A percentile compares a stretch with the other conserved stretches of the same genome.
Evolutionary conservation across 1,284 basidiomycete genomes (phyloP).

Genomic region (Cutaneotrichosporon mucoides): DNA sequence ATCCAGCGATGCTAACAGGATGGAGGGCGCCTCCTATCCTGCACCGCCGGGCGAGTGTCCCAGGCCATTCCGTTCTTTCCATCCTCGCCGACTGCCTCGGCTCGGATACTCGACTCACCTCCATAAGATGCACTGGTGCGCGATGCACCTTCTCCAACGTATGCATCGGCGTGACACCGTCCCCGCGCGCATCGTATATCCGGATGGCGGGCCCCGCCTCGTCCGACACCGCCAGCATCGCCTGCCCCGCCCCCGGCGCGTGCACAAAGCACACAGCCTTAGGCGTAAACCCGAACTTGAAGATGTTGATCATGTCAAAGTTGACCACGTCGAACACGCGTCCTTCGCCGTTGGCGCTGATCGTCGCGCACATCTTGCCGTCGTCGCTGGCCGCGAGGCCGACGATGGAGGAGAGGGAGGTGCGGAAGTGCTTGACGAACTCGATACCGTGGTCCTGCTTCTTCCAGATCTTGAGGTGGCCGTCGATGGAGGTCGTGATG

Average conservation of each 20-base stretch:
- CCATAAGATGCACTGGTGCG: slow-evolving; percentile 83
- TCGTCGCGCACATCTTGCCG: slow-evolving; percentile 84
- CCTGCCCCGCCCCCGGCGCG: slow-evolving; percentile 76
- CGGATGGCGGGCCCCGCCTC: slow-evolving; percentile 67
- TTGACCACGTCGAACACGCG: slow-evolving; percentile 98
- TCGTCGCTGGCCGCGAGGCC: slow-evolving; percentile 84
- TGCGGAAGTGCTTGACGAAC: slow-evolving; percentile 90
- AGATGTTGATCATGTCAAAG: slow-evolving; percentile 99
- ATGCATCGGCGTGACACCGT: slow-evolving; percentile 64
- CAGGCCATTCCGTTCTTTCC: too few relatives aligned
- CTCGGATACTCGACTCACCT: slow-evolving; percentile 56
- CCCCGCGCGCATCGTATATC: slow-evolving; percentile 88
- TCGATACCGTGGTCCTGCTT: slow-evolving; percentile 90
- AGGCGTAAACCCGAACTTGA: slow-evolving; percentile 82
- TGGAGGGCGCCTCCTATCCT: too few relatives aligned
- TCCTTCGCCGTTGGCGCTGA: slow-evolving; percentile 76
- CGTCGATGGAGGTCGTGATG: slow-evolving; percentile 90
- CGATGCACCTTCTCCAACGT: slow-evolving; percentile 73
- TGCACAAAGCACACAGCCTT: slow-evolving; percentile 93
- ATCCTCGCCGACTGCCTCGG: too few relatives aligned
- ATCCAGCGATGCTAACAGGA: too few relatives aligned
- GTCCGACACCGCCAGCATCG: slow-evolving; percentile 87
- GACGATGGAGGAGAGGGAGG: slow-evolving; percentile 76
- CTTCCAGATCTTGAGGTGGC: slow-evolving; percentile 97
- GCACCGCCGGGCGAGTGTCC: too few relatives aligned